Conservation (phyloP, 1,284 basidiomycete genomes). For the Tilletia indica region DNA sequence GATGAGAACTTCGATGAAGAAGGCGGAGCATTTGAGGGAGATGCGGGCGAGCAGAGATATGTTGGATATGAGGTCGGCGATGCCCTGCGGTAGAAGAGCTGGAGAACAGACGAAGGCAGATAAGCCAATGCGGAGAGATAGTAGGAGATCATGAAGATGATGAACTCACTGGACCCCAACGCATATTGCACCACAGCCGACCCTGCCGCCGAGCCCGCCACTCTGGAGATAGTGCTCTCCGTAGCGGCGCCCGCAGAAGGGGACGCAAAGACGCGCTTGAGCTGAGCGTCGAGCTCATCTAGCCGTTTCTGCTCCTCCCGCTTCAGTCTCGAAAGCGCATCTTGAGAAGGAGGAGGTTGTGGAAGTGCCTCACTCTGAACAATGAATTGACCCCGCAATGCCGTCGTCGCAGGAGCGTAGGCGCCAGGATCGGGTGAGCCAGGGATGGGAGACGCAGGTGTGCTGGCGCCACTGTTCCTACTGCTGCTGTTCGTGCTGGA, state of each 20-base stretch:
- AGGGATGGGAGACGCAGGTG: not conserved
- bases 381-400: too few relatives aligned
- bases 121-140: not conserved
- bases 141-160: too few relatives aligned
- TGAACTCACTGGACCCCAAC: not conserved
- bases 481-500: conserved; percentile 2
- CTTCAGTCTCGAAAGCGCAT: not conserved
- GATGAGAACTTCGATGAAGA: conserved; percentile 48
- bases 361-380: too few relatives aligned
- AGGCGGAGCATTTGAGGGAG: conserved; percentile 44
- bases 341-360: not conserved
- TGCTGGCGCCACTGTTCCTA: not conserved
- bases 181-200: conserved; percentile 2
- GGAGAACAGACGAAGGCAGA: not conserved
- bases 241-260: not conserved
- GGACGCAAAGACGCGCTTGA: not conserved
- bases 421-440: too few relatives aligned
- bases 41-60: conserved; percentile 41
- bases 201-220: not conserved
- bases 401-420: too few relatives aligned
- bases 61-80: conserved; percentile 43
- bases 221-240: not conserved
- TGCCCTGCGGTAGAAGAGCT: conserved; percentile 39
- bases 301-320: not conserved
- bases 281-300: conserved; percentile 3